These are phyloP conservation scores for Calonectria naviculata DNA, from an alignment of 2,329 filamentous ascomycete genomes.

Conservation along the genomic window DNA sequence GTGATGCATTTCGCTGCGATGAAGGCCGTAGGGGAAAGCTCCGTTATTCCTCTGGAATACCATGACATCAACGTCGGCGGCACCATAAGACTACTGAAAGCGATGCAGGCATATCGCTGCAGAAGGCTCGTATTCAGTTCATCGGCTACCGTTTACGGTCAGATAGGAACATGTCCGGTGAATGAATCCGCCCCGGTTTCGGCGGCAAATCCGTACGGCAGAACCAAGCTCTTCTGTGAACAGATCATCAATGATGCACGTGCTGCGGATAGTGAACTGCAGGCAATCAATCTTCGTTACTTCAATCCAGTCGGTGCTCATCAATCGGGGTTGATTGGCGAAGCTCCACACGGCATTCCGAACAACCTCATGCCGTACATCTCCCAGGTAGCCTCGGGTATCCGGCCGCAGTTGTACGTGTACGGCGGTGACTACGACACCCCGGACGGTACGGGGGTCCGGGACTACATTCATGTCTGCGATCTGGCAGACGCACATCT, in stretches of 20 bases:
- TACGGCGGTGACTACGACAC: conserved; percentile 75
- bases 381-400: conserved; percentile 68
- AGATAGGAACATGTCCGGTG: too few relatives aligned
- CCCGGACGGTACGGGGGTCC: conserved; percentile 71
- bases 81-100: too few relatives aligned
- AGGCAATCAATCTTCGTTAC: conserved; percentile 72
- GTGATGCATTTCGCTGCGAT: too few relatives aligned
- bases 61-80: too few relatives aligned
- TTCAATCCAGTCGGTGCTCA: conserved; percentile 77
- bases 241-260: conserved; percentile 73
- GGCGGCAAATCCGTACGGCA: conserved; percentile 76
- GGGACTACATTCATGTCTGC: conserved; percentile 77
- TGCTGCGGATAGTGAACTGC: conserved; percentile 70
- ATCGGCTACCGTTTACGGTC: too few relatives aligned
- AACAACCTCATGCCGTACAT: conserved; percentile 75
- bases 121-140: too few relatives aligned
- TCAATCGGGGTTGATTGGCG: conserved; percentile 71
- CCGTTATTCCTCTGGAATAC: too few relatives aligned
- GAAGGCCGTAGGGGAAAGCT: too few relatives aligned
- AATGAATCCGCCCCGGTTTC: too few relatives aligned
- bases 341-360: conserved; percentile 70
- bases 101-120: too few relatives aligned
- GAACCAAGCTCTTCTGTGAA: conserved; percentile 76
- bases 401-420: conserved; percentile 64
- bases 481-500: conserved; percentile 74